A percentile compares a stretch with the other conserved stretches of the same genome.
Evolutionary conservation across 2,329 filamentous ascomycete species (phyloP).

Genomic region (Claviceps digitariae): DNA sequence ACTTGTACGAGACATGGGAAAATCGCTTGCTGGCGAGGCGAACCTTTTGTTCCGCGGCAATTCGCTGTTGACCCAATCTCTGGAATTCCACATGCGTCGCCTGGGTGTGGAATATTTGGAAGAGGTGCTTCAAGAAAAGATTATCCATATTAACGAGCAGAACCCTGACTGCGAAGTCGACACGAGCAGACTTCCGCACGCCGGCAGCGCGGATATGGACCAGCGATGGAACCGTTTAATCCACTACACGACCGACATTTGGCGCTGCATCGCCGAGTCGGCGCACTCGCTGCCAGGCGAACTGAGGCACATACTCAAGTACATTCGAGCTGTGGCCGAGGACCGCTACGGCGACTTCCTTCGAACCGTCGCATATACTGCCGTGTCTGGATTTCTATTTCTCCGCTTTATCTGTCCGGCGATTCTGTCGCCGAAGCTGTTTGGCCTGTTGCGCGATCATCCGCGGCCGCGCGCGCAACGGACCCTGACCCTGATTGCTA

Average conservation of each 20-base stretch:
- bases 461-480: constrained; percentile 72
- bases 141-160: constrained; percentile 77
- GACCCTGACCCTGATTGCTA: constrained; percentile 82
- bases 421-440: constrained; percentile 90
- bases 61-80: constrained; percentile 78
- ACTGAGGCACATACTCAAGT: constrained; percentile 73
- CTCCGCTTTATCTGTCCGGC: constrained; percentile 91
- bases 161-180: constrained; percentile 94
- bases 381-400: constrained; percentile 89
- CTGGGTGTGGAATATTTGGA: constrained; percentile 87
- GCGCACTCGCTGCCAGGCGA: constrained; percentile 65
- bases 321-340: constrained; percentile 82
- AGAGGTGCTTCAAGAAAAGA: constrained; percentile 71
- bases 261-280: constrained; percentile 71
- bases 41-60: constrained; percentile 94
- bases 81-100: constrained; percentile 92
- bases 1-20: constrained; percentile 64
- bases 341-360: constrained; percentile 90
- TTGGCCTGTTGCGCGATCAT: constrained; percentile 71
- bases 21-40: constrained; percentile 70
- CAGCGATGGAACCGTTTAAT: constrained; percentile 74
- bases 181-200: constrained; percentile 53
- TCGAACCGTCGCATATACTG: constrained; percentile 80
- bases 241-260: constrained; percentile 65
- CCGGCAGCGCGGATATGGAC: constrained; percentile 54